phyloP scores from a whole-genome alignment of 495 filamentous ascomycete genomes.

The Penicillium chermesinum region DNA sequence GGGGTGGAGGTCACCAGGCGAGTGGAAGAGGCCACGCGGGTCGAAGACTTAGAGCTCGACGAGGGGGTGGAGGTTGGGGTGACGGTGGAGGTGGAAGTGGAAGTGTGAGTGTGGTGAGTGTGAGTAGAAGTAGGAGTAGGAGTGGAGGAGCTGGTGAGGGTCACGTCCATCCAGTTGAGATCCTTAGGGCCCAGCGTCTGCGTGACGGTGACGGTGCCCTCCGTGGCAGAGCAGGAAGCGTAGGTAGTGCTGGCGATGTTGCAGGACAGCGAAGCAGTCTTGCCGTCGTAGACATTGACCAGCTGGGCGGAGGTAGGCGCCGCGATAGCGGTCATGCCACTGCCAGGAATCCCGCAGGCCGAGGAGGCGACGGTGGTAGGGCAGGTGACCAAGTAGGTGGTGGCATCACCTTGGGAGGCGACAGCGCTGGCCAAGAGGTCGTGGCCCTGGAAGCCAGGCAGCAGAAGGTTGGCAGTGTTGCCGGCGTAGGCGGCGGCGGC shows the following conservation, averaged over 20 bases:
- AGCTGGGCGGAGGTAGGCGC: constrained; percentile 20
- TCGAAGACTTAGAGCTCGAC: constrained; percentile 13
- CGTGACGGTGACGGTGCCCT: constrained; percentile 21
- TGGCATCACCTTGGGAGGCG: constrained; percentile 16
- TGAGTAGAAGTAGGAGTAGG: constrained; percentile 16
- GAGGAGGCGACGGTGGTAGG: constrained; percentile 13
- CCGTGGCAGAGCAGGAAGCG: constrained; percentile 22
- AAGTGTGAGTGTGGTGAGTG: constrained; percentile 2
- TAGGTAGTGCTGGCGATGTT: constrained; percentile 27
- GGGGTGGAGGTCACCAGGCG: constrained; percentile 10
- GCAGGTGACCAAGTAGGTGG: constrained; percentile 28
- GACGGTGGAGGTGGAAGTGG: constrained; percentile 19
- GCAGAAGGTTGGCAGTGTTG: constrained; percentile 26
- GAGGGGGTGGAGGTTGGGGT: constrained; percentile 8
- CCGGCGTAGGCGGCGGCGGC: constrained; percentile 26
- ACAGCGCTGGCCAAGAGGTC: constrained; percentile 19
- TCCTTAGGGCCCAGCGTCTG: constrained; percentile 16
- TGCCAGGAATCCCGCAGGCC: constrained; percentile 20
- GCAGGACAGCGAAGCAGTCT: constrained; percentile 27
- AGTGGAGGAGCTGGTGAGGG: constrained; percentile 22
- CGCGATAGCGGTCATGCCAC: constrained; percentile 23
- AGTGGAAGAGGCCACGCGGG: constrained; percentile 15
- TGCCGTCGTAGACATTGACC: constrained; percentile 15
- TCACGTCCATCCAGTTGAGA: constrained; percentile 27
- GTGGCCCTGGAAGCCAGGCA: constrained; percentile 25